Conservation (phyloP, 495 filamentous ascomycete species). For the Daldinia bambusicola region DNA sequence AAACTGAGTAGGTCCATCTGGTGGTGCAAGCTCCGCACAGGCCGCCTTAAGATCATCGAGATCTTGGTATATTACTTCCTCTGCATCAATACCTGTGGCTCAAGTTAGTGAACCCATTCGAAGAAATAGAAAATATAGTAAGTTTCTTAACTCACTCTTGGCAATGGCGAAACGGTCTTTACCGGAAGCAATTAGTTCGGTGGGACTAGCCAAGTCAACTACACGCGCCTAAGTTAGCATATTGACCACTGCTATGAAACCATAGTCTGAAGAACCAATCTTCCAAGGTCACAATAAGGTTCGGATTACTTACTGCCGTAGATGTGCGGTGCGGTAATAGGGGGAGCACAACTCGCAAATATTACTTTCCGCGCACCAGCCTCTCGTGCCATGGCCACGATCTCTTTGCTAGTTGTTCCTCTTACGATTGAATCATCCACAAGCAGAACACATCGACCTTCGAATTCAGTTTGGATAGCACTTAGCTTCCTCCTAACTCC, state of each 20-base stretch:
- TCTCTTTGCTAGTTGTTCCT: slow-evolving; percentile 90
- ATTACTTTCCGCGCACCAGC: slow-evolving; percentile 90
- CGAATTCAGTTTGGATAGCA: slow-evolving; percentile 88
- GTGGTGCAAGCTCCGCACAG: slow-evolving; percentile 75
- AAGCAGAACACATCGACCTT: slow-evolving; percentile 82
- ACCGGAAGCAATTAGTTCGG: slow-evolving; percentile 47
- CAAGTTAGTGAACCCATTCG: not conserved
- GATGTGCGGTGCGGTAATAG: slow-evolving; percentile 73
- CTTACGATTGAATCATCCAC: slow-evolving; percentile 95
- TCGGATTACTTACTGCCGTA: slow-evolving; percentile 28
- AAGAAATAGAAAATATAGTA: not conserved
- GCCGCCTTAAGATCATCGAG: slow-evolving; percentile 84
- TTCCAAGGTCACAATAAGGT: not conserved
- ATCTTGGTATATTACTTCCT: slow-evolving; percentile 89
- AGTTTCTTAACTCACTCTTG: slow-evolving; percentile 3
- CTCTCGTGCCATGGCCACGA: slow-evolving; percentile 89
- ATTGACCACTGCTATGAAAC: not conserved
- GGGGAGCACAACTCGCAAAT: slow-evolving; percentile 88
- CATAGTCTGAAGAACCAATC: not conserved
- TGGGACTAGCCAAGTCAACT: slow-evolving; percentile 56
- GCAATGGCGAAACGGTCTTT: slow-evolving; percentile 17
- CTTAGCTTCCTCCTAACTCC: slow-evolving; percentile 81
- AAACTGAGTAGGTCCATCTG: slow-evolving; percentile 68
- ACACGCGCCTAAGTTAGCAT: not conserved
- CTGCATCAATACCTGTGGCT: slow-evolving; percentile 74